Base-by-base conservation (phyloP, 352 stramenopile genomes). In the Phytophthora melonis region DNA sequence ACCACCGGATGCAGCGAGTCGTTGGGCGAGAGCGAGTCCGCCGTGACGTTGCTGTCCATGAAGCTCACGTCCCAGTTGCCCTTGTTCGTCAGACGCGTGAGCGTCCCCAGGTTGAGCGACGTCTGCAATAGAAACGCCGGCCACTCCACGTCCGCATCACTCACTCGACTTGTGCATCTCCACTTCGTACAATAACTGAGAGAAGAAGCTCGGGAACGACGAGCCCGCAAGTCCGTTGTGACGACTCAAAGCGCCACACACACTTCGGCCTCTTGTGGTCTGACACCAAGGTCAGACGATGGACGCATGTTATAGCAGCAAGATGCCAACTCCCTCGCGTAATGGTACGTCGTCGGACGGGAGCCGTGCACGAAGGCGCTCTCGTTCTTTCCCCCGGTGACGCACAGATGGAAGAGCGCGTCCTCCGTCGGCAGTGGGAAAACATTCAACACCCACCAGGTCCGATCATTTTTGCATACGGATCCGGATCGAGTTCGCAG, bases 71-170 rank as follows among this genome's bases (percentile, higher is more conserved):
- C 49, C 8, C 9, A 19, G 8, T 30, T 55, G 18, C 13, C n/a
- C 27, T 18, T 55, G 19, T 3, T 18, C 1, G n/a, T 25, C n/a
- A 55, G 10, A 5, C 49, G 49, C 5, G n/a, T 30, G 27, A 55
- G 49, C 49, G 21, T 55, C 19, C 49, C 49, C n/a, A 55, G 13
- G 49, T 55, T 55, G 7, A 55, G 19, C 10, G 49, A 32, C 49
- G 9, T 55, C 19, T 55, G n/a, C n/a, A 55, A 11, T 18, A 55
- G 19, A 8, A 55, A 55, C 11, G n/a, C 49, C n/a, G 49, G 49
- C 49, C 49, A 55, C 9, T 55, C 16, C 49, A 55, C 49, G 27
- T 55, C 21, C 14, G 49, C n/a, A n/a, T n/a, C n/a, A n/a, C n/a
- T 50, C 43, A 3, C 43, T 50, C 18, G 43, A 50, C 18, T 50